Conservation (phyloP, 2,329 filamentous ascomycete genomes). For the Aspergillus ruber region DNA sequence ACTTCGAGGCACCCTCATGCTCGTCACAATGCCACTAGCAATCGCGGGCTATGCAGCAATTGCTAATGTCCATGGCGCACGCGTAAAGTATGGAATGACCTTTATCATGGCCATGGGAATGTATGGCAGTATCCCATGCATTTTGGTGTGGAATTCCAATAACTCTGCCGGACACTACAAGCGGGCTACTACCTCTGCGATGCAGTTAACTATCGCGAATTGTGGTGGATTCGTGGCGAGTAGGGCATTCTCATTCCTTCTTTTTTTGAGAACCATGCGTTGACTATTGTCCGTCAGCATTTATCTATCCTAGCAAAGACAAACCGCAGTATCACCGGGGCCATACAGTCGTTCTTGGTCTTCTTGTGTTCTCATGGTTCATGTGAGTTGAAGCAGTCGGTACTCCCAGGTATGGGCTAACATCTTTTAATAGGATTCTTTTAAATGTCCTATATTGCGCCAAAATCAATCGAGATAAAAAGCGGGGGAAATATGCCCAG, state of each 20-base stretch:
- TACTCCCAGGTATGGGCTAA: slow-evolving; percentile 8
- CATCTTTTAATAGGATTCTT: slow-evolving; percentile 42
- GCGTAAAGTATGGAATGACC: slow-evolving; percentile 59
- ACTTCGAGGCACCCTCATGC: slow-evolving; percentile 56
- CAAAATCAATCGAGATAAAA: slow-evolving; percentile 60
- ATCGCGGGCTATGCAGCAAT: slow-evolving; percentile 62
- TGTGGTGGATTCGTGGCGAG: slow-evolving; percentile 61
- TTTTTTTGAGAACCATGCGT: slow-evolving; percentile 1
- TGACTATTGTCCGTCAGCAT: slow-evolving; percentile 37
- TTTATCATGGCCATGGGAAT: slow-evolving; percentile 62
- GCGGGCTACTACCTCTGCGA: slow-evolving; percentile 58
- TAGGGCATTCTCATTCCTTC: slow-evolving; percentile 19
- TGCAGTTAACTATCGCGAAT: slow-evolving; percentile 63
- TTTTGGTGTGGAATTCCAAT: slow-evolving; percentile 61
- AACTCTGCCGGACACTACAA: slow-evolving; percentile 66
- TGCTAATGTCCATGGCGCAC: slow-evolving; percentile 47
- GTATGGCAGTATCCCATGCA: slow-evolving; percentile 57
- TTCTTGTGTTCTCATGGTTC: slow-evolving; percentile 59
- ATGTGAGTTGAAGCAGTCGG: slow-evolving; percentile 45
- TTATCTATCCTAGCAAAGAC: slow-evolving; percentile 54
- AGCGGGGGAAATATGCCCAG: slow-evolving; percentile 51
- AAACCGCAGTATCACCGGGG: slow-evolving; percentile 55
- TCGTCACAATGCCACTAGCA: slow-evolving; percentile 56
- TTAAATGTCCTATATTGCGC: slow-evolving; percentile 56
- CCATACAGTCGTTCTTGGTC: slow-evolving; percentile 55